Conservation (phyloP, 768 basidiomycete species). For the Cantharellus cinnabarinus region DNA sequence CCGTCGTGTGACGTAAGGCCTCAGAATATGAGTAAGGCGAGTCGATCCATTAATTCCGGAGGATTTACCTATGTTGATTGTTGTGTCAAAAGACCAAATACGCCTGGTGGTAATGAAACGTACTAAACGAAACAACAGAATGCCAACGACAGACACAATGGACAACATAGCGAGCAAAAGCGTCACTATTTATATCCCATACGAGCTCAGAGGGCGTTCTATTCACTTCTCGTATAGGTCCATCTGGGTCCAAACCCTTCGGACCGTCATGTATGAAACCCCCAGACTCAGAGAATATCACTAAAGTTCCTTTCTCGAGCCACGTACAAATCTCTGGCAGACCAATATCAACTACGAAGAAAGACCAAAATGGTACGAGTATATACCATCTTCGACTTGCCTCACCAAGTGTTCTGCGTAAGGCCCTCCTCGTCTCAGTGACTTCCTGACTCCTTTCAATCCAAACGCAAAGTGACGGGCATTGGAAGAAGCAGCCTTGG, state of each 20-base stretch:
- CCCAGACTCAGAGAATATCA: background rate
- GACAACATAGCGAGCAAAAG: slow-evolving; percentile 60
- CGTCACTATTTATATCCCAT: slow-evolving; percentile 44
- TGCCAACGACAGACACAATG: slow-evolving; percentile 70
- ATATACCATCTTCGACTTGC: slow-evolving; percentile 32
- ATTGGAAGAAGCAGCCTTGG: slow-evolving; percentile 35
- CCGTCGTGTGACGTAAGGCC: slow-evolving; percentile 51
- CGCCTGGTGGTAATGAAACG: slow-evolving; percentile 14
- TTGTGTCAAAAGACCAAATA: no score
- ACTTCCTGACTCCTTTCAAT: slow-evolving; percentile 50
- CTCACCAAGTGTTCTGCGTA: slow-evolving; percentile 40
- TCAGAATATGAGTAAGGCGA: slow-evolving; percentile 59
- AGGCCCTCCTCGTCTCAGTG: slow-evolving; percentile 39
- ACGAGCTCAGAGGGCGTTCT: slow-evolving; percentile 46
- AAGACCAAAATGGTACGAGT: background rate
- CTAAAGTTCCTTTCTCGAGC: slow-evolving; percentile 33
- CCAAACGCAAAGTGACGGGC: slow-evolving; percentile 62
- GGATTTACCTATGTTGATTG: slow-evolving; percentile 14
- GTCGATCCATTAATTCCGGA: slow-evolving; percentile 17
- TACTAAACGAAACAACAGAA: slow-evolving; percentile 64
- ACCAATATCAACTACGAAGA: background rate
- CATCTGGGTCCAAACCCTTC: slow-evolving; percentile 4
- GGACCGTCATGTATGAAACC: background rate
- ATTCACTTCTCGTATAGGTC: slow-evolving; percentile 38
- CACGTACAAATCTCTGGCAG: slow-evolving; percentile 32